Evolutionary conservation across 164 flowering plant species (phyloP).

Genomic region (Umbilicus rupestris): DNA sequence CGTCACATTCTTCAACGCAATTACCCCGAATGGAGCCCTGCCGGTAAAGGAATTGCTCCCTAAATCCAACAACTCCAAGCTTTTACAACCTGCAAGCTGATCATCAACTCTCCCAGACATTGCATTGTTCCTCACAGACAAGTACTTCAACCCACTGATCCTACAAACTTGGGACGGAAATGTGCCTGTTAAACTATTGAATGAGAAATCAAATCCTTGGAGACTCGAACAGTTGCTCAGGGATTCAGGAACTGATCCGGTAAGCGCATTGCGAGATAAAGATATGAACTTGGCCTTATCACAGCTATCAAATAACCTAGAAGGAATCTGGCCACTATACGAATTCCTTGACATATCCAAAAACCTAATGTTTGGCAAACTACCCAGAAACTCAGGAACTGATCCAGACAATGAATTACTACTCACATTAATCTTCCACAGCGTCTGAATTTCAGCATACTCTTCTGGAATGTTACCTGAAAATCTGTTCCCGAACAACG

Average conservation of each 20-base stretch:
- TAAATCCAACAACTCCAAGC: conserved; percentile 67
- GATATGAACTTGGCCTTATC: conserved; percentile 61
- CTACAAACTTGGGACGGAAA: conserved; percentile 52
- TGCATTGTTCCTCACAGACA: conserved; percentile 63
- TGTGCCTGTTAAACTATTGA: conserved; percentile 55
- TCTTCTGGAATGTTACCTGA: conserved; percentile 62
- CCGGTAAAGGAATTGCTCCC: conserved; percentile 68
- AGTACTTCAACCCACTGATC: conserved; percentile 32
- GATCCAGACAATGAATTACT: conserved; percentile 70
- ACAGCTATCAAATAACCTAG: conserved; percentile 53
- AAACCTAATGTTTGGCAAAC: conserved; percentile 49
- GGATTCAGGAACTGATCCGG: conserved; percentile 56
- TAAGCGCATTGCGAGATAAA: conserved; percentile 55
- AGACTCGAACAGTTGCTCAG: conserved; percentile 54
- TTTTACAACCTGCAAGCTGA: conserved; percentile 37
- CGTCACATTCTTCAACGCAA: conserved; percentile 41
- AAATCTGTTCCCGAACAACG: conserved; percentile 71
- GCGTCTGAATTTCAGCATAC: conserved; percentile 33
- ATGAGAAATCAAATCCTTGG: conserved; percentile 69
- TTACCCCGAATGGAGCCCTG: conserved; percentile 45
- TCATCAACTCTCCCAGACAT: conserved; percentile 44
- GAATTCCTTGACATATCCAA: conserved; percentile 84
- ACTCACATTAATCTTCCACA: conserved; percentile 92
- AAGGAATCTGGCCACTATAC: conserved; percentile 57
- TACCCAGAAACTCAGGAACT: conserved; percentile 77